These are phyloP conservation scores for Arabis hirsuta DNA, from an alignment of 345 rosid species.

Conservation along the genomic window DNA sequence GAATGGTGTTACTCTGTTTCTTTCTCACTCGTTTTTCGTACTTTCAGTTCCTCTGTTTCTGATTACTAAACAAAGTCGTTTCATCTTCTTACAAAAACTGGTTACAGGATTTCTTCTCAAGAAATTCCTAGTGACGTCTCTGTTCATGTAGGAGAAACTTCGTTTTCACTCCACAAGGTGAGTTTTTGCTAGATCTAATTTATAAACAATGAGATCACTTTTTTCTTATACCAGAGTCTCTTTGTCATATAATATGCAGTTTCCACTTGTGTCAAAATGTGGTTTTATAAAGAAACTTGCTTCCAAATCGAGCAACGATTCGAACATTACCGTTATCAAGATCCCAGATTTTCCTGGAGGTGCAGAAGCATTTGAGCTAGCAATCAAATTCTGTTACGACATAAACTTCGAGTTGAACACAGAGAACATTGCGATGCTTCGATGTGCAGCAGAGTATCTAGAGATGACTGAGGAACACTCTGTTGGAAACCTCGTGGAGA, in stretches of 20 bases:
- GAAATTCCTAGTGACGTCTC: slow-evolving; percentile 84
- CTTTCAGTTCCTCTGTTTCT: not conserved
- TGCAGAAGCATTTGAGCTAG: slow-evolving; percentile 70
- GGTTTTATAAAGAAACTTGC: slow-evolving; percentile 75
- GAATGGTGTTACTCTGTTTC: slow-evolving; percentile 59
- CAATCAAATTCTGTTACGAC: slow-evolving; percentile 86
- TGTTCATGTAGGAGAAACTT: slow-evolving; percentile 65
- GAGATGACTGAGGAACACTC: slow-evolving; percentile 89
- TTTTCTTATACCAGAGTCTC: not conserved
- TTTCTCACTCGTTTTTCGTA: not conserved
- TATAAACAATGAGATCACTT: not conserved
- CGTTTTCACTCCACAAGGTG: slow-evolving; percentile 87
- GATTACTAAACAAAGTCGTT: not conserved
- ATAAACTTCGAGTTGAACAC: slow-evolving; percentile 73
- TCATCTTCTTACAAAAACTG: slow-evolving; percentile 11
- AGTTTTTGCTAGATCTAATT: slow-evolving; percentile 10
- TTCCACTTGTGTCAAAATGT: slow-evolving; percentile 75
- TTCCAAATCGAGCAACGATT: slow-evolving; percentile 57
- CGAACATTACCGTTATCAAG: slow-evolving; percentile 43
- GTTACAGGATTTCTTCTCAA: slow-evolving; percentile 85
- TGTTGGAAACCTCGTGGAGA: slow-evolving; percentile 67
- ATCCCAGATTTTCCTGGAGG: slow-evolving; percentile 71
- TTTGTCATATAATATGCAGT: slow-evolving; percentile 53
- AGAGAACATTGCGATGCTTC: slow-evolving; percentile 70
- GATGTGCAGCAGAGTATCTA: slow-evolving; percentile 83